These are phyloP conservation scores for Aspergillus steynii DNA, from an alignment of 495 filamentous ascomycete species.

Conservation along the genomic window DNA sequence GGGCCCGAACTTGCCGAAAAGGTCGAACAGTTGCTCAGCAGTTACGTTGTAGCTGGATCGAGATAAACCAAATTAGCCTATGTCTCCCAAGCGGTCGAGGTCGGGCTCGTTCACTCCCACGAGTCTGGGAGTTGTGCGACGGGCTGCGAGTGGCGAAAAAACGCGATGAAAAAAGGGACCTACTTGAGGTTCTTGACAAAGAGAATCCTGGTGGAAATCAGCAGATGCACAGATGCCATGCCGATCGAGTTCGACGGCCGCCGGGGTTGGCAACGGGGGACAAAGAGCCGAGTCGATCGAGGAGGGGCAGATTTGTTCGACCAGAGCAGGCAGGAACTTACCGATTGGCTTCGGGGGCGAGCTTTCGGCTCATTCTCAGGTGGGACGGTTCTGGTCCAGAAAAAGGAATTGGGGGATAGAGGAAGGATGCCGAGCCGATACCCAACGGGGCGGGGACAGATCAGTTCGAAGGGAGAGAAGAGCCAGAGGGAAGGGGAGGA, in stretches of 20 bases:
- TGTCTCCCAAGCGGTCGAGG: neutral
- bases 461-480: conserved; percentile 14
- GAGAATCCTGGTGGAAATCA: conserved; percentile 67
- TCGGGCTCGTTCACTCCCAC: neutral
- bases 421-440: conserved; percentile 18
- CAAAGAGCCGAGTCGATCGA: neutral
- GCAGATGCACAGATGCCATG: conserved; percentile 2
- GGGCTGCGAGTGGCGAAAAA: conserved; percentile 18
- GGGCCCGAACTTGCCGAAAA: conserved; percentile 92
- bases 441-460: conserved; percentile 18
- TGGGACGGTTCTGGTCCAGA: conserved; percentile 18
- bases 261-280: neutral
- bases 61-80: conserved; percentile 15
- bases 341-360: conserved; percentile 96
- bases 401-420: conserved; percentile 5
- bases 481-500: conserved; percentile 10
- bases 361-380: conserved; percentile 64
- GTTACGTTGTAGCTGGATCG: conserved; percentile 85
- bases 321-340: conserved; percentile 51
- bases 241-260: neutral
- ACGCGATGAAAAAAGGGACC: conserved; percentile 28
- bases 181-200: conserved; percentile 98
- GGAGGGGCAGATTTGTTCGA: conserved; percentile 14
- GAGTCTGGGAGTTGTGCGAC: neutral
- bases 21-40: conserved; percentile 88